A percentile compares a stretch with the other conserved stretches of the same genome.
phyloP scores from a whole-genome alignment of 495 filamentous ascomycete species.

The Viridothelium virens region DNA sequence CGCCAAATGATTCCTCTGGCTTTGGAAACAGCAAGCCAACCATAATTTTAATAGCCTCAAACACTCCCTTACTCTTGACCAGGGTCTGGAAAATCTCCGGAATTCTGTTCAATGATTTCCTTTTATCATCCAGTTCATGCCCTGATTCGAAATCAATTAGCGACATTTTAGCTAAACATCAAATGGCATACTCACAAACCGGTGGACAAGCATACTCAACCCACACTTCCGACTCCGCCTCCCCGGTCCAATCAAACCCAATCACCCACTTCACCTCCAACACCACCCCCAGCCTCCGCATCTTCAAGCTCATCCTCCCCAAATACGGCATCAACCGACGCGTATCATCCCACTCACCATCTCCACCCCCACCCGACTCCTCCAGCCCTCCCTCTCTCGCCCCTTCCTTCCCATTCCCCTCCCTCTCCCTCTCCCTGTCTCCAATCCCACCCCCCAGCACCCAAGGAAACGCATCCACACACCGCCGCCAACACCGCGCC shows the following conservation, averaged over 20 bases:
- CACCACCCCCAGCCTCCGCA: conserved; percentile 21
- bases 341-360: not conserved
- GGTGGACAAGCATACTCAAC: not conserved
- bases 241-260: conserved; percentile 56
- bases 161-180: conserved; percentile 26
- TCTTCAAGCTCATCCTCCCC: conserved; percentile 17
- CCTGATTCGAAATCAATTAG: conserved; percentile 27
- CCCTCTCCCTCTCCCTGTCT: conserved; percentile 36
- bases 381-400: conserved; percentile 31
- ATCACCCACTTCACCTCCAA: conserved; percentile 43
- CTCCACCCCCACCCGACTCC: not conserved
- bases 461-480: conserved; percentile 21
- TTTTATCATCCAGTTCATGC: conserved; percentile 42
- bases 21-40: conserved; percentile 39
- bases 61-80: conserved; percentile 43
- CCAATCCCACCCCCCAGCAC: too few species aligned
- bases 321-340: conserved; percentile 21
- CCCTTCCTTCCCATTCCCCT: conserved; percentile 22
- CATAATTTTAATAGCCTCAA: conserved; percentile 45
- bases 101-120: conserved; percentile 42
- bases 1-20: not conserved
- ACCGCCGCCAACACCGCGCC: conserved; percentile 28
- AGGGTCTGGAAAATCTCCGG: conserved; percentile 47
- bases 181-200: not conserved
- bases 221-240: conserved; percentile 41